Evolutionary conservation across 352 stramenopile species (phyloP).

Genomic region (Pythium apleroticum): DNA sequence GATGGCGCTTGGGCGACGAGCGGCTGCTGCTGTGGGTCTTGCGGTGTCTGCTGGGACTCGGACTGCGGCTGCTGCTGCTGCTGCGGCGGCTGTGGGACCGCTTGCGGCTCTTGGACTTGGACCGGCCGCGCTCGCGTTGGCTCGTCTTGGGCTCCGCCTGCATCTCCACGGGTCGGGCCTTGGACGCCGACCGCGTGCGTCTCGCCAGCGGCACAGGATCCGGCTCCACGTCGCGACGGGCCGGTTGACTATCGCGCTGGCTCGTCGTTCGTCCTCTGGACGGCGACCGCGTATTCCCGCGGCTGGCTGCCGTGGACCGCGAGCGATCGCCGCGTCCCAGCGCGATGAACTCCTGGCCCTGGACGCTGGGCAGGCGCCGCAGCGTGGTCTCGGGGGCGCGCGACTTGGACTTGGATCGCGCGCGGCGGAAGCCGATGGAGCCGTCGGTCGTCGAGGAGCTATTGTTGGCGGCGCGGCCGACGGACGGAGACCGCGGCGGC

Average conservation of each 20-base stretch:
- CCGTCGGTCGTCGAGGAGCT: slow-evolving; percentile 2
- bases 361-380: slow-evolving; percentile 24
- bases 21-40: not conserved
- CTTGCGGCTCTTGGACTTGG: slow-evolving; percentile 28
- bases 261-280: not conserved
- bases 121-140: not conserved
- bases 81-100: slow-evolving; percentile 2
- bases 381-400: slow-evolving; percentile 30
- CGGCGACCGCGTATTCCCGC: not conserved
- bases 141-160: slow-evolving; percentile 25
- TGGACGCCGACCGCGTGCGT: slow-evolving; percentile 51
- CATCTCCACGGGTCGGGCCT: slow-evolving; percentile 1
- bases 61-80: slow-evolving; percentile 9
- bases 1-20: slow-evolving; percentile 13
- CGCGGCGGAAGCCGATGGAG: slow-evolving; percentile 35
- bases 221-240: not conserved
- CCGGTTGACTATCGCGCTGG: not conserved
- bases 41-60: slow-evolving; percentile 13
- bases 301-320: not conserved
- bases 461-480: not conserved
- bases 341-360: slow-evolving; percentile 47
- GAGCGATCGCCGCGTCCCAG: slow-evolving; percentile 34
- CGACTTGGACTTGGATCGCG: slow-evolving; percentile 68
- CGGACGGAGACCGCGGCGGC: slow-evolving; percentile 20
- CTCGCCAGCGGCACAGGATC: slow-evolving; percentile 17